phyloP scores from a whole-genome alignment of 2,329 filamentous ascomycete genomes.

The Colletotrichum falcatum region DNA sequence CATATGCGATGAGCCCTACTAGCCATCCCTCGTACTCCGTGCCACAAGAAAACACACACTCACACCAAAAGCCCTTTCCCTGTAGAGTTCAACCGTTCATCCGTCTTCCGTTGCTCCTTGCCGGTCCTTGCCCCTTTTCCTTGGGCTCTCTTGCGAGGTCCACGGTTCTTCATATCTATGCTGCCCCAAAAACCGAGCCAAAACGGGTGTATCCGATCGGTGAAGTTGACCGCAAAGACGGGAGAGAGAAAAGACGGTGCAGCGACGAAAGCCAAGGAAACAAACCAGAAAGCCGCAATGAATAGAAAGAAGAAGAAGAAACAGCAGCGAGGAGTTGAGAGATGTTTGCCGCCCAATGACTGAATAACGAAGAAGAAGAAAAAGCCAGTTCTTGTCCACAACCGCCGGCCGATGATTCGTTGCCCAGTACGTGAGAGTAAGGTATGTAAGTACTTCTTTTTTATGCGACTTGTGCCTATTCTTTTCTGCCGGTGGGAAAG shows the following conservation, averaged over 20 bases:
- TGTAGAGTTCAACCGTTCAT: background rate
- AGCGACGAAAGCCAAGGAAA: background rate
- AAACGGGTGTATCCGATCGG: background rate
- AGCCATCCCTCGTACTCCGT: conserved; percentile 1
- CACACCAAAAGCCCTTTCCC: background rate
- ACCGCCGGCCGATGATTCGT: background rate
- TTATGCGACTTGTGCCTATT: background rate
- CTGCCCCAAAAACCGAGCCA: background rate
- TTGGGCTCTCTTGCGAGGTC: background rate
- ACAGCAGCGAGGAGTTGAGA: background rate
- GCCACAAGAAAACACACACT: background rate
- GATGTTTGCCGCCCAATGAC: background rate
- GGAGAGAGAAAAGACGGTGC: background rate
- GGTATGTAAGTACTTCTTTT: too few species aligned
- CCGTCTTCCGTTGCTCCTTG: background rate
- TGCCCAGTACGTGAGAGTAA: background rate
- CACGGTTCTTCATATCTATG: background rate
- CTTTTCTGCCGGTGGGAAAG: background rate
- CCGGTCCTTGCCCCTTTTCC: background rate
- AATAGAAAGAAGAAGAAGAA: background rate
- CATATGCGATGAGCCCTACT: conserved; percentile 4
- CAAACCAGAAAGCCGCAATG: background rate
- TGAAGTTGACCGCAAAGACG: background rate
- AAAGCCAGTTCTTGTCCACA: conserved; percentile 6
- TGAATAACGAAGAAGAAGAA: background rate